phyloP scores from a whole-genome alignment of 805 yeast species.

The Yarrowia sp. region DNA sequence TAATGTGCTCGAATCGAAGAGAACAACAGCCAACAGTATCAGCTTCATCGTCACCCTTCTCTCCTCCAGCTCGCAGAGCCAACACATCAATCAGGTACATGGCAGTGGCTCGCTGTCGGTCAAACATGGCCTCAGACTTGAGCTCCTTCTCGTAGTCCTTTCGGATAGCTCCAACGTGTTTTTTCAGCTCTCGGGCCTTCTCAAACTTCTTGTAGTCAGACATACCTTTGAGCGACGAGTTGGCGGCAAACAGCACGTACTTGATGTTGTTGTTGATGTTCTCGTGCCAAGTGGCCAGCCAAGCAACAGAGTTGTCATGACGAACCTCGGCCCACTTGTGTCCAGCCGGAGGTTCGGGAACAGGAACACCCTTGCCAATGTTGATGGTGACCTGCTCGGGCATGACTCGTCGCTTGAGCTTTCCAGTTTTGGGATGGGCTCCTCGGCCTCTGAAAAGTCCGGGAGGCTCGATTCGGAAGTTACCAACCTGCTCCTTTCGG shows the following conservation, averaged over 20 bases:
- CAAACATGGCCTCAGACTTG: conserved; percentile 73
- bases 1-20: conserved; percentile 82
- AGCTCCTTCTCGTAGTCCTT: conserved; percentile 67
- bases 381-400: conserved; percentile 91
- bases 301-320: conserved; percentile 86
- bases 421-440: conserved; percentile 94
- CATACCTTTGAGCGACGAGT: conserved; percentile 85
- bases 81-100: conserved; percentile 87
- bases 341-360: conserved; percentile 84
- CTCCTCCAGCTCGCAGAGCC: conserved; percentile 98
- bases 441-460: conserved; percentile 96
- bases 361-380: conserved; percentile 63
- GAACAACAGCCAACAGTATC: conserved; percentile 99
- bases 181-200: conserved; percentile 81
- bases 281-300: conserved; percentile 98
- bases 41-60: conserved; percentile 94
- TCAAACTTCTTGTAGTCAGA: conserved; percentile 90
- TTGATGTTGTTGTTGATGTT: conserved; percentile 79
- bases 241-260: conserved; percentile 88
- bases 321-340: conserved; percentile 86
- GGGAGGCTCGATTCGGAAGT: conserved; percentile 93
- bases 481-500: conserved; percentile 87
- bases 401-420: conserved; percentile 74
- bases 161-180: conserved; percentile 70
- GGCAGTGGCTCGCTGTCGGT: conserved; percentile 90